phyloP scores from a whole-genome alignment of 306 rosid species.

The Trifolium subterraneum region DNA sequence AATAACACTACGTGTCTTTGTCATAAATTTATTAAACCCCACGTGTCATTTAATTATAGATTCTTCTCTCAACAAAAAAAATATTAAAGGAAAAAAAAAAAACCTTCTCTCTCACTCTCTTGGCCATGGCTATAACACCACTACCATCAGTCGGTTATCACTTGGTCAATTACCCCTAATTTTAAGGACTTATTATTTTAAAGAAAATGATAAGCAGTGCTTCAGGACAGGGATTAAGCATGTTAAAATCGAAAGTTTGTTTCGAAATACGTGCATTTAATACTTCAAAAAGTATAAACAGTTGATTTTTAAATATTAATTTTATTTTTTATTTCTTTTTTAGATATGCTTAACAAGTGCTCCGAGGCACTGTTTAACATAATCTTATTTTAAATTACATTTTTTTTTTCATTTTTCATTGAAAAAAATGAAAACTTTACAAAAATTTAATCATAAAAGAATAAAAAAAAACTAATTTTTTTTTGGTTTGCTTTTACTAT shows the following conservation, averaged over 20 bases:
- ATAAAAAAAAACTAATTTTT: background rate
- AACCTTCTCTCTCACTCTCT: too few relatives aligned
- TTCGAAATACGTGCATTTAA: too few relatives aligned
- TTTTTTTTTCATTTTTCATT: too few relatives aligned
- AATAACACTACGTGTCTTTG: constrained; percentile 41
- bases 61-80: constrained; percentile 18
- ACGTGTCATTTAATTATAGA: constrained; percentile 40
- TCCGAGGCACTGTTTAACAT: too few relatives aligned
- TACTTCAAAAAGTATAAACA: too few relatives aligned
- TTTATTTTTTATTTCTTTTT: too few relatives aligned
- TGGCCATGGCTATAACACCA: background rate
- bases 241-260: too few relatives aligned
- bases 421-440: background rate
- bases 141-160: constrained; percentile 55
- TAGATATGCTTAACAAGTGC: too few relatives aligned
- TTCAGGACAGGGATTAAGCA: too few relatives aligned
- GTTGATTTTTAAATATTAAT: too few relatives aligned
- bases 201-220: too few relatives aligned
- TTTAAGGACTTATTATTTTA: constrained; percentile 38
- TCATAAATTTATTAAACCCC: background rate
- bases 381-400: constrained; percentile 18
- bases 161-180: constrained; percentile 66
- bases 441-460: background rate
- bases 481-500: background rate
- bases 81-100: background rate